Evolutionary conservation across 768 basidiomycete genomes (phyloP).

Genomic region (Phaeotremella skinneri): DNA sequence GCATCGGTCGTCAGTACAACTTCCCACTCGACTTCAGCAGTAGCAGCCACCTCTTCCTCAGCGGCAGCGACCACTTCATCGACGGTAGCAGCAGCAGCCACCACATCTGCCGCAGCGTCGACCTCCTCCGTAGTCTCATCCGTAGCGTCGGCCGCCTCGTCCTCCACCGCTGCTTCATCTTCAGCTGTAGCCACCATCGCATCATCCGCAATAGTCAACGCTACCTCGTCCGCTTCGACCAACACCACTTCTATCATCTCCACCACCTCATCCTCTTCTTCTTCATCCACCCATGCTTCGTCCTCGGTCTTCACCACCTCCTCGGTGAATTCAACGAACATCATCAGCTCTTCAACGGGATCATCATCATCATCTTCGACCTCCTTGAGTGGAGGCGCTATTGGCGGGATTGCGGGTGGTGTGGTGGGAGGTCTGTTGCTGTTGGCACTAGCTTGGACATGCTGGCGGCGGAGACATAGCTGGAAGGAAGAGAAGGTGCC

Average conservation of each 20-base stretch:
- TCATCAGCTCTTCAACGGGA: conserved; percentile 53
- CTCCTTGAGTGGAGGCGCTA: conserved; percentile 35
- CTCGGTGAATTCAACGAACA: conserved; percentile 58
- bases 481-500: conserved; percentile 33
- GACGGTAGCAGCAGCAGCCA: background rate
- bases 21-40: conserved; percentile 3
- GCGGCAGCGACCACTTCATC: conserved; percentile 3
- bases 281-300: conserved; percentile 28
- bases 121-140: conserved; percentile 59
- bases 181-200: conserved; percentile 57
- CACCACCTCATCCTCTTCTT: conserved; percentile 56
- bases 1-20: background rate
- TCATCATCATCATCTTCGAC: background rate
- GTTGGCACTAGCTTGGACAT: conserved; percentile 20
- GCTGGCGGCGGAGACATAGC: conserved; percentile 22
- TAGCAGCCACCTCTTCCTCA: conserved; percentile 8
- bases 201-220: conserved; percentile 60
- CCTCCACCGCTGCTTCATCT: conserved; percentile 22
- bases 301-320: conserved; percentile 54
- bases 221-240: conserved; percentile 2
- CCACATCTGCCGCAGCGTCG: background rate
- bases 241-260: conserved; percentile 50
- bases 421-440: conserved; percentile 33
- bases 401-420: conserved; percentile 47
- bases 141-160: conserved; percentile 35